Percentiles rank a stretch among this genome's conserved stretches.
These are phyloP conservation scores for Hypoxylon subgilvum DNA, from an alignment of 495 filamentous ascomycete species.

Conservation along the genomic window DNA sequence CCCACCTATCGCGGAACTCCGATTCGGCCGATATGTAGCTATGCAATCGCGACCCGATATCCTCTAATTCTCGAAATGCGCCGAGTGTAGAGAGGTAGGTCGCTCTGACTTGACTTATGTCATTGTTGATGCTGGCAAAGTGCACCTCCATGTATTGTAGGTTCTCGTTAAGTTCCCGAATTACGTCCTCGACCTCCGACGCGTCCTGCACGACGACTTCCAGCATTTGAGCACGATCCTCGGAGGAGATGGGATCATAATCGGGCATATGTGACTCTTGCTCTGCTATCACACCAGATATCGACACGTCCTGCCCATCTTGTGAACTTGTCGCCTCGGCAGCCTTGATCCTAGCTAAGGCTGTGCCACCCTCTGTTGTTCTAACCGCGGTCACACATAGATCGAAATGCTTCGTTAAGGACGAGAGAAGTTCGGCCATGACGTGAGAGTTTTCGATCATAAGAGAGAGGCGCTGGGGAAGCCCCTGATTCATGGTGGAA, in stretches of 20 bases:
- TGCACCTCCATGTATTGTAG: slow-evolving; percentile 76
- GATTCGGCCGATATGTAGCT: slow-evolving; percentile 71
- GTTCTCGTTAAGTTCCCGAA: slow-evolving; percentile 78
- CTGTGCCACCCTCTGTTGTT: slow-evolving; percentile 88
- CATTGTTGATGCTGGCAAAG: slow-evolving; percentile 63
- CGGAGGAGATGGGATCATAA: slow-evolving; percentile 72
- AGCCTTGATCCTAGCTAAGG: slow-evolving; percentile 63
- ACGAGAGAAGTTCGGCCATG: slow-evolving; percentile 82
- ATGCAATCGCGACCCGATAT: slow-evolving; percentile 67
- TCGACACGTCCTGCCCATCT: slow-evolving; percentile 65
- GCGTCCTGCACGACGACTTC: slow-evolving; percentile 83
- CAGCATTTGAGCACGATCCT: slow-evolving; percentile 83
- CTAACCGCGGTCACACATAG: slow-evolving; percentile 90
- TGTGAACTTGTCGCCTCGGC: slow-evolving; percentile 63
- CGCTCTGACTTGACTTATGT: slow-evolving; percentile 60
- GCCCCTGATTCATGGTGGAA: slow-evolving; percentile 54
- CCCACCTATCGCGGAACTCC: slow-evolving; percentile 77
- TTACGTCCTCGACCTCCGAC: slow-evolving; percentile 85
- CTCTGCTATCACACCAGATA: slow-evolving; percentile 63
- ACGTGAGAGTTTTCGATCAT: slow-evolving; percentile 80
- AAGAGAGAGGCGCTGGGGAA: slow-evolving; percentile 70
- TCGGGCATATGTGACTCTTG: slow-evolving; percentile 62
- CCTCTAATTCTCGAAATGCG: slow-evolving; percentile 70
- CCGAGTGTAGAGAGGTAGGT: slow-evolving; percentile 56
- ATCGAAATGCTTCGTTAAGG: slow-evolving; percentile 90